These are phyloP conservation scores for Hippophae tibetana DNA, from an alignment of 306 rosid genomes.

Conservation along the genomic window DNA sequence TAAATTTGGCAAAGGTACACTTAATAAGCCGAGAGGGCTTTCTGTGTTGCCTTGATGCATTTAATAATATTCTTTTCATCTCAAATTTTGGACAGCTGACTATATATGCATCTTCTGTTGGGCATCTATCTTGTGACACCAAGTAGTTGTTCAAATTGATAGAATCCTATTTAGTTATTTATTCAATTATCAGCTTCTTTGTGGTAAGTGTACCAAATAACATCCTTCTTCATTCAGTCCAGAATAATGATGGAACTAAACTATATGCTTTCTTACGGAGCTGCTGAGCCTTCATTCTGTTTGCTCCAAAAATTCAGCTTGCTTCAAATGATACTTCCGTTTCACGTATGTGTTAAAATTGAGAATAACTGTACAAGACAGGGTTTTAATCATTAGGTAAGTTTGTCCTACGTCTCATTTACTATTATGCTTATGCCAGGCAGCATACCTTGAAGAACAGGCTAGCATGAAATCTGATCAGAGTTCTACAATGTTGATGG, in stretches of 20 bases:
- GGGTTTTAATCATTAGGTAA: constrained; percentile 11
- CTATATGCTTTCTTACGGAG: constrained; percentile 93
- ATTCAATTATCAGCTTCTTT: not conserved
- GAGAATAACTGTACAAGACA: not conserved
- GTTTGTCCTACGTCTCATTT: constrained; percentile 21
- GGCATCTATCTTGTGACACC: not conserved
- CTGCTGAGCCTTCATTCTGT: constrained; percentile 63
- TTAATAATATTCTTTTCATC: not conserved
- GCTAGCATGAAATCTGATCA: constrained; percentile 25
- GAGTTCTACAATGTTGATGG: constrained; percentile 68
- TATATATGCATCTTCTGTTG: not conserved
- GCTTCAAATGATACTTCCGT: constrained; percentile 56
- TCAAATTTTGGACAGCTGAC: not conserved
- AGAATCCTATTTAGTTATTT: not conserved
- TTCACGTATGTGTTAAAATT: constrained; percentile 49
- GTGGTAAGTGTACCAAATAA: not conserved
- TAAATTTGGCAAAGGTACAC: constrained; percentile 29
- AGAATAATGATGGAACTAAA: constrained; percentile 76
- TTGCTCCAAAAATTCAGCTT: constrained; percentile 71
- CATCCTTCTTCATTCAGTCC: constrained; percentile 36
- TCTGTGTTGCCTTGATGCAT: not conserved
- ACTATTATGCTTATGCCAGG: constrained; percentile 34
- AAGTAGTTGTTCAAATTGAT: too few relatives aligned
- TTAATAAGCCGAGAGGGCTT: constrained; percentile 2
- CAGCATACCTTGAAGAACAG: constrained; percentile 64